Conservation (phyloP, 169 alveolate genomes). For the Plasmodium vivax region DNA sequence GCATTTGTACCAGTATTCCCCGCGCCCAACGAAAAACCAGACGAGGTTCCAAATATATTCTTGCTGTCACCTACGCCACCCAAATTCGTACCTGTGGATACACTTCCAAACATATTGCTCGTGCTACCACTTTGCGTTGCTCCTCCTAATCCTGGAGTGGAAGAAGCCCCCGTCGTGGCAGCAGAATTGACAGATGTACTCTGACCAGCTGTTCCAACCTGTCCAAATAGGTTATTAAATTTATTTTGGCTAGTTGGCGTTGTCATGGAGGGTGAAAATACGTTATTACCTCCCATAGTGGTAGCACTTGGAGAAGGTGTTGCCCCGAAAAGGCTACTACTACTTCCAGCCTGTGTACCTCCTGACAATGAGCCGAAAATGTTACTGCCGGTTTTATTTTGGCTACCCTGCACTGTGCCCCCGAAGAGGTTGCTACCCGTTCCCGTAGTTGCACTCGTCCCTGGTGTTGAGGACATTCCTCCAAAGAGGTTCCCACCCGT, state of each 20-base stretch:
- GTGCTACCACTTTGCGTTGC: conserved; percentile 20
- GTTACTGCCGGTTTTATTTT: conserved; percentile 39
- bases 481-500: conserved; percentile 42
- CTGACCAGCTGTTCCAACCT: background rate
- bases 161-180: background rate
- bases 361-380: conserved; percentile 51
- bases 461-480: conserved; percentile 39
- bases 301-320: conserved; percentile 10
- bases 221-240: conserved; percentile 45
- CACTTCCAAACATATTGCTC: conserved; percentile 22
- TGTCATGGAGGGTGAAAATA: conserved; percentile 30
- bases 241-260: conserved; percentile 41
- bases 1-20: background rate
- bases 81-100: conserved; percentile 18
- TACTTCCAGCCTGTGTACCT: conserved; percentile 36
- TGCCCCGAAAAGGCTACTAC: conserved; percentile 29
- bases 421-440: conserved; percentile 32
- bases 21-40: conserved; percentile 25
- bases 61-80: conserved; percentile 28
- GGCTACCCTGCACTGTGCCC: conserved; percentile 2
- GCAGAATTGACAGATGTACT: background rate
- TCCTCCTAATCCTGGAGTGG: conserved; percentile 12
- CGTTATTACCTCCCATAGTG: conserved; percentile 19
- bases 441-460: conserved; percentile 14
- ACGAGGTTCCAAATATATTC: conserved; percentile 47